phyloP scores from a whole-genome alignment of 106 monocot species.

The Apostasia ramifera region DNA sequence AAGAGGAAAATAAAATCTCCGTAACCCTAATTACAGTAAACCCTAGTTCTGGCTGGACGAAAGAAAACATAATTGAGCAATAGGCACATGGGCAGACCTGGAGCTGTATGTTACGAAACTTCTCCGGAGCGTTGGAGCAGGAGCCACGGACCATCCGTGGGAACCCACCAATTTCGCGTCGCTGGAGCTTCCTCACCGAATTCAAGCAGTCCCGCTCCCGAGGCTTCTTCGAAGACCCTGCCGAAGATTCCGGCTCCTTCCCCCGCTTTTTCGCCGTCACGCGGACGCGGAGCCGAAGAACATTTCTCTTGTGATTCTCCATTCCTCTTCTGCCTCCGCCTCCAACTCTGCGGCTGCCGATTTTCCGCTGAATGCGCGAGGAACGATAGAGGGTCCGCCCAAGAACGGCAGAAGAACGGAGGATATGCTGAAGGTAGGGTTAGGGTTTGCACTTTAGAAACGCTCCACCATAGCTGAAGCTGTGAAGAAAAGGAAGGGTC shows the following conservation, averaged over 20 bases:
- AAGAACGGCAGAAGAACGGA: background rate
- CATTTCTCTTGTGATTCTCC: conserved; percentile 32
- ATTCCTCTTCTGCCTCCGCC: background rate
- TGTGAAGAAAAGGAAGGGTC: conserved; percentile 1
- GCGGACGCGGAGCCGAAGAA: conserved; percentile 29
- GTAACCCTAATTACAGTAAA: background rate
- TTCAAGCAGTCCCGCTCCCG: conserved; percentile 28
- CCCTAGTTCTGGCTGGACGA: background rate
- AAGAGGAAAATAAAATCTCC: no score
- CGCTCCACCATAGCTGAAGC: background rate
- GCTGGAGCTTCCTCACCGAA: conserved; percentile 54
- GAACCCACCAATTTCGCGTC: conserved; percentile 51
- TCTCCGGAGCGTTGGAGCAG: conserved; percentile 38
- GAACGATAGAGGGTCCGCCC: background rate
- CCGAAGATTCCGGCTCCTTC: conserved; percentile 5
- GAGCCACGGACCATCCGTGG: conserved; percentile 29
- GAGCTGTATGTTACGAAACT: conserved; percentile 57
- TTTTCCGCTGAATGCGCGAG: background rate
- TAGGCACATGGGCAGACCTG: conserved; percentile 16
- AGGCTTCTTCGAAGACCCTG: conserved; percentile 2
- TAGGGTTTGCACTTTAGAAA: conserved; percentile 1
- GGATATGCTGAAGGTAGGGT: background rate
- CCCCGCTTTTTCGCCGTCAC: conserved; percentile 55
- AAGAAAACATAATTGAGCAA: conserved; percentile 1
- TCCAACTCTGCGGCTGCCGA: background rate